Conservation (phyloP, 129 eudicot genomes). For the Helichrysum umbraculigerum region DNA sequence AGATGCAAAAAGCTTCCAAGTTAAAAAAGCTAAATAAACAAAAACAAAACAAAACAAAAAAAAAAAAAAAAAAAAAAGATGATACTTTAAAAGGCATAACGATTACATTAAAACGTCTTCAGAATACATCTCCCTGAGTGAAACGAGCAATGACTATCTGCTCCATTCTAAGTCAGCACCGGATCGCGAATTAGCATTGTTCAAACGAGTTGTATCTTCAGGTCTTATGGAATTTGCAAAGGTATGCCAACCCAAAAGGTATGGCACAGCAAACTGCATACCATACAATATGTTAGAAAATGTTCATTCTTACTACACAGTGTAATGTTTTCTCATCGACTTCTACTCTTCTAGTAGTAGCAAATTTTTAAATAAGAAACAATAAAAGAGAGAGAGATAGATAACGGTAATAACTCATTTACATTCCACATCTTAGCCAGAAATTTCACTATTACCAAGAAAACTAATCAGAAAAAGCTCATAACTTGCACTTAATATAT, state of each 20-base stretch:
- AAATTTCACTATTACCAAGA: background rate
- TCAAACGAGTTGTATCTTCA: conserved; percentile 44
- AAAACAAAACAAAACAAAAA: background rate
- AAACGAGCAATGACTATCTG: conserved; percentile 49
- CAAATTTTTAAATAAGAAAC: too few relatives aligned
- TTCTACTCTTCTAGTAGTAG: background rate
- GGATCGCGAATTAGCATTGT: conserved; percentile 53
- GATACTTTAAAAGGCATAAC: conserved; percentile 8
- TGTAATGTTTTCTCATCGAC: too few relatives aligned
- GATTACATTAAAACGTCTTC: conserved; percentile 7
- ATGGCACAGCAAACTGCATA: conserved; percentile 72
- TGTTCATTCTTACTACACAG: background rate
- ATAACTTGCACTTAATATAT: background rate
- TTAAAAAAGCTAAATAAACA: conserved; percentile 16
- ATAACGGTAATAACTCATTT: background rate
- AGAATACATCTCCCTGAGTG: background rate
- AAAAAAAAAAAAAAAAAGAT: conserved; percentile 3
- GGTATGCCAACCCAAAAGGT: conserved; percentile 81
- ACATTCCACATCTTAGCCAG: background rate
- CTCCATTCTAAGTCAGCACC: conserved; percentile 81
- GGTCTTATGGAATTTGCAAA: conserved; percentile 62
- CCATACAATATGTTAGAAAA: conserved; percentile 17
- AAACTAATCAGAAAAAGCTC: background rate
- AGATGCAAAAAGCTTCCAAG: conserved; percentile 10
- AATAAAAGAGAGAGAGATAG: too few relatives aligned